phyloP scores from a whole-genome alignment of 352 stramenopile species.

The Pythium insidiosum region DNA sequence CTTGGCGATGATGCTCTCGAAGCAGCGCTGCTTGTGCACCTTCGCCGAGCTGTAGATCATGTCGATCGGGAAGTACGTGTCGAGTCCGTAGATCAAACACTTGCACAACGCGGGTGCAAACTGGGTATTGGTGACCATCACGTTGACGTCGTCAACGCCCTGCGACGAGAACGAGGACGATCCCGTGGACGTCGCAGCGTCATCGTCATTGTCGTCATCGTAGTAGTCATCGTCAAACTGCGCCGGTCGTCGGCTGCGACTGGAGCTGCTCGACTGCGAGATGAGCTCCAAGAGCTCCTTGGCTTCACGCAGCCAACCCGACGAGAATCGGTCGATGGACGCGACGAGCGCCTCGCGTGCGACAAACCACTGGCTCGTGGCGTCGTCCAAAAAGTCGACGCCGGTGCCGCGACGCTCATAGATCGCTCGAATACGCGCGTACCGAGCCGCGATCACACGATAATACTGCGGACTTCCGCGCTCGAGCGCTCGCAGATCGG shows the following conservation, averaged over 20 bases:
- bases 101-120: constrained; percentile 76
- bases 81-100: constrained; percentile 75
- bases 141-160: constrained; percentile 50
- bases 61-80: constrained; percentile 70
- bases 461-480: not conserved
- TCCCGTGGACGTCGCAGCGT: no score
- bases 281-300: constrained; percentile 49
- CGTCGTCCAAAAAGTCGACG: constrained; percentile 65
- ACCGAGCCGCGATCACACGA: constrained; percentile 20
- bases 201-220: constrained; percentile 8
- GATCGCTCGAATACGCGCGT: constrained; percentile 65
- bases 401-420: constrained; percentile 44
- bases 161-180: no score
- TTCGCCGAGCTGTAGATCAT: constrained; percentile 71
- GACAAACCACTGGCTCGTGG: constrained; percentile 59
- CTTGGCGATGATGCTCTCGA: constrained; percentile 61
- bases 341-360: constrained; percentile 54
- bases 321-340: constrained; percentile 67
- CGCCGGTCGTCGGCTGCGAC: not conserved
- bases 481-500: not conserved
- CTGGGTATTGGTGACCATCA: constrained; percentile 80
- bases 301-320: constrained; percentile 54
- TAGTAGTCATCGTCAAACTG: not conserved
- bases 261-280: not conserved
- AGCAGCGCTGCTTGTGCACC: constrained; percentile 70